Evolutionary conservation across 345 rosid genomes (phyloP), one percentile per base, ranked within the genome.

Genomic region (Populus pruinosa): DNA sequence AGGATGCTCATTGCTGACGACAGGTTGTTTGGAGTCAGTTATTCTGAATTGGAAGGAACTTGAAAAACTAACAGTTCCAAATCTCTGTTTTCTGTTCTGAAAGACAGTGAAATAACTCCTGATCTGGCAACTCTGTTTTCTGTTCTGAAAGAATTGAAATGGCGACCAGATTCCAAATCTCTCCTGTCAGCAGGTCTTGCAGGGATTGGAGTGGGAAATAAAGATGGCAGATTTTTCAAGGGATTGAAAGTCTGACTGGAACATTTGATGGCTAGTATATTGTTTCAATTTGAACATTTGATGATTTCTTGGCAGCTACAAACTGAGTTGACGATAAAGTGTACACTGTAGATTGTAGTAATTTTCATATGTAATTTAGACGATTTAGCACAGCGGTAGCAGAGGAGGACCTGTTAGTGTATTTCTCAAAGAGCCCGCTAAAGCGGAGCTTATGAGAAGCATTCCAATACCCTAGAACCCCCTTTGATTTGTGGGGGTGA

Each of bases 151-250:
- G 99, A 91, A 66, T 81, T 96, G 85, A 92, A 89, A 82, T 96
- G 99, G 99, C 88, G 93, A 75, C 97, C 99, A 38, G 96, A 96
- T 72, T 83, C 92, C 23, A 93, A 85, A 76, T 90, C 92, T 17
- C 93, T 88, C 71, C 90, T 92, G 16, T 83, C 80, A 27, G 82
- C 89, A 65, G 86, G 88, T 75, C 97, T 96, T 67, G 76, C 41
- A 16, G 96, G 87, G 67, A 89, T 87, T 18, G 97, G 92, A 53
- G 83, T 96, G 85, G 93, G 98, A 44, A 87, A 67, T 23, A 93
- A 86, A 82, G 99, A 98, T 5, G 83, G 90, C 36, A 94, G 87
- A 74, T 89, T 92, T 81, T 91, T 94, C 93, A 89, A 82, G 86
- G 88, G 87, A 82, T 9, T 77, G 67, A 84, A 85, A 78, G 80